phyloP scores from a whole-genome alignment of 306 rosid species.

The Fragaria vesca region DNA sequence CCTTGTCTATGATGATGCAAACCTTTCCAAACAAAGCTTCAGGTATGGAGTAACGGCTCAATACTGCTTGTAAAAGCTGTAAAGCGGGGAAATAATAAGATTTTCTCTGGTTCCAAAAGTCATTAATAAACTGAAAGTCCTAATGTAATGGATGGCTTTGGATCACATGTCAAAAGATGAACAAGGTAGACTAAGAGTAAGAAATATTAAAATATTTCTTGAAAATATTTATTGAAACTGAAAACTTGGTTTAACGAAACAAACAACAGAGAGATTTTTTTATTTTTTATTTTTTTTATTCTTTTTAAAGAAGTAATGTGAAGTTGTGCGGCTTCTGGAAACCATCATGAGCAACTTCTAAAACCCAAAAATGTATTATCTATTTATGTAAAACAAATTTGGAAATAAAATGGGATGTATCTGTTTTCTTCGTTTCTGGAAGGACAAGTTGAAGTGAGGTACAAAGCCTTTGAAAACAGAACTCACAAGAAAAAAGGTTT shows the following conservation, averaged over 20 bases:
- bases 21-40: slow-evolving; percentile 81
- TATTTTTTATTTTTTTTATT: no score
- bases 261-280: background rate
- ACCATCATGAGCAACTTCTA: slow-evolving; percentile 1
- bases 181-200: background rate
- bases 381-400: background rate
- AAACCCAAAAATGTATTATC: background rate
- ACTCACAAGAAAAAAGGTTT: background rate
- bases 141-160: background rate
- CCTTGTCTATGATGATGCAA: slow-evolving; percentile 95
- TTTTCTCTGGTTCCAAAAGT: background rate
- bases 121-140: background rate
- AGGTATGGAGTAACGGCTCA: slow-evolving; percentile 63
- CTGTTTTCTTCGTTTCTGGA: background rate
- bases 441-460: slow-evolving; percentile 7
- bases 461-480: slow-evolving; percentile 23
- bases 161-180: background rate
- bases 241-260: background rate
- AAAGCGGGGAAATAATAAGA: slow-evolving; percentile 18
- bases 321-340: background rate
- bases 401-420: background rate
- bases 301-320: background rate
- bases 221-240: background rate
- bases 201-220: no score
- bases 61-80: slow-evolving; percentile 89